Conservation (phyloP, 805 yeast genomes). For the Spathaspora passalidarum region DNA sequence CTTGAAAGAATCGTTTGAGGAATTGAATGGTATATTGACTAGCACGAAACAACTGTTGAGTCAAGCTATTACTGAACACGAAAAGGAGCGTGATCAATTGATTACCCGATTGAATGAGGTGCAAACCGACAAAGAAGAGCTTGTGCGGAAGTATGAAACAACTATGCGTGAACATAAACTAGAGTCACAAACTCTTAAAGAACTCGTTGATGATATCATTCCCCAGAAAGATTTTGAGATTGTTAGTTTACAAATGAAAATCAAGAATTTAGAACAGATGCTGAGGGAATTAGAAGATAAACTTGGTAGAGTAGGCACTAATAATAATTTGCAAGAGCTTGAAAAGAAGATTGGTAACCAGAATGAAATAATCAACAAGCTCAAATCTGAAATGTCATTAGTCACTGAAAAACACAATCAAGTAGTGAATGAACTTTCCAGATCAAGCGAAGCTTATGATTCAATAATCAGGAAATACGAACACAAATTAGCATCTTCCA, state of each 20-base stretch:
- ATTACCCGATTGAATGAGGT: conserved; percentile 6
- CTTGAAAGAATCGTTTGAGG: conserved; percentile 1
- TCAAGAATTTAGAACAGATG: conserved; percentile 11
- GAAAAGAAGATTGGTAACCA: neutral
- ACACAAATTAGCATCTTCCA: conserved; percentile 19
- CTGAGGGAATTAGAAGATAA: too few species aligned
- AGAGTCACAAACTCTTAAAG: conserved; percentile 6
- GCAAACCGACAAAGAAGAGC: conserved; percentile 10
- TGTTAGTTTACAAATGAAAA: conserved; percentile 13
- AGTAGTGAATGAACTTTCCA: conserved; percentile 16
- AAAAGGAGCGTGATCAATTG: conserved; percentile 9
- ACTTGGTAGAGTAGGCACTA: neutral
- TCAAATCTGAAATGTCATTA: conserved; percentile 16
- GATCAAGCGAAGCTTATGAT: conserved; percentile 13
- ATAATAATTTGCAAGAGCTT: neutral
- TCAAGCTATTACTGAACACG: conserved; percentile 2
- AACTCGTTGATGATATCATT: conserved; percentile 13
- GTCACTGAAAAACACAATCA: conserved; percentile 18
- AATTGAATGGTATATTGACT: conserved; percentile 5
- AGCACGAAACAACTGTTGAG: conserved; percentile 13
- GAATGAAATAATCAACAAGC: conserved; percentile 3
- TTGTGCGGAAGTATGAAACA: conserved; percentile 7
- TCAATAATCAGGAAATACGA: conserved; percentile 17
- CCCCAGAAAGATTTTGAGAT: conserved; percentile 24
- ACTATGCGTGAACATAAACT: conserved; percentile 10